Base-by-base conservation (phyloP, 192 early-diverging fungal genomes). In the Backusella tarrabulga region DNA sequence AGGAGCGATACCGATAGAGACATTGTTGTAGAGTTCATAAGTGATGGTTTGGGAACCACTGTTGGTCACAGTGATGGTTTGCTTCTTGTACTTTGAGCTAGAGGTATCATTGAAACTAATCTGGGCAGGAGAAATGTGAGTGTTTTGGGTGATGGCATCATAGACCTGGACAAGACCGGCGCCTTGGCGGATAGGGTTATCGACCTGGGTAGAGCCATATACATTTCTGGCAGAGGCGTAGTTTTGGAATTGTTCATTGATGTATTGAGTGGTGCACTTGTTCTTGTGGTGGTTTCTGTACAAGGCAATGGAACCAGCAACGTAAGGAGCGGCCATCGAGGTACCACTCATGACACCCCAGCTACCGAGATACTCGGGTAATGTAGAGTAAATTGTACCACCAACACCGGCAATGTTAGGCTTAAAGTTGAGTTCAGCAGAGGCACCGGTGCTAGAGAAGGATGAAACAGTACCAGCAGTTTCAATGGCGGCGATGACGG, bases 391-490 rank as follows among this genome's bases (percentile, higher is more conserved):
- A 21, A 91, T 82, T 32, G 72, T 75, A 26, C 85, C 85, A 76
- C 89, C 89, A 52, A 86, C 79, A 71, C 83, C 87, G 46, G 76
- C 79, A 77, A 90, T 38, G 44, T 89, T 83, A 38, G 87, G 87
- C 74, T 86, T 86, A 12, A 87, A 54, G 38, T 90, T 80, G 21
- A 97, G 84, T 71, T 94, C 89, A 36, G 85, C 84, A 56, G 87
- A 88, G 0, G 93, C 87, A 19, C 96, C 96, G 77, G 87, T 87
- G 32, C 90, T 91, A 32, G 93, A 93, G 78, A 93, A 95, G 38
- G 71, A 56, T n/a, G 95, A 94, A 6, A 95, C 82, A 46, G 87
- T 91, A 67, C 88, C 89, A 40, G 87, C 92, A 15, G 85, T 78
- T 4, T 85, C 79, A 73, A 88, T 83, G 19, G 66, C 67, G 35